Evolutionary conservation across 1,139 yeast species (phyloP).

Genomic region (Pichia sp.): DNA sequence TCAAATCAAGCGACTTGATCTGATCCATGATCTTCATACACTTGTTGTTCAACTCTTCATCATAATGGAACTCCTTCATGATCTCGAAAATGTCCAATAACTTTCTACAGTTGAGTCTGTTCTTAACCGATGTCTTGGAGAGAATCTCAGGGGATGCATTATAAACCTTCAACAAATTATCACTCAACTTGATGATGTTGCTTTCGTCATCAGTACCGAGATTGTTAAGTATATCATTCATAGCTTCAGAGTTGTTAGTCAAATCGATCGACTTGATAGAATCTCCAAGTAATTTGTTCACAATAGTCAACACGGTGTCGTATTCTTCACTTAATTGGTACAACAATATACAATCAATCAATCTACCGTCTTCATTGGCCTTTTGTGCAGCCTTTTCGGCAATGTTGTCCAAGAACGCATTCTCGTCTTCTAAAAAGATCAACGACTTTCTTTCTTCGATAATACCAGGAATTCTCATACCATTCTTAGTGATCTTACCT

Average conservation of each 20-base stretch:
- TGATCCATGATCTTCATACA: constrained; percentile 36
- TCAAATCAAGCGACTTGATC: constrained; percentile 58
- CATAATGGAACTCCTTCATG: constrained; percentile 48
- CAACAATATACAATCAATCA: constrained; percentile 79
- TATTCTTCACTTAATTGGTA: constrained; percentile 90
- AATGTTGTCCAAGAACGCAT: constrained; percentile 59
- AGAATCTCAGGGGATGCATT: constrained; percentile 50
- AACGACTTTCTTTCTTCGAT: constrained; percentile 78
- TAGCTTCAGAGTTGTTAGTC: constrained; percentile 46
- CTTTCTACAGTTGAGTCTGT: constrained; percentile 61
- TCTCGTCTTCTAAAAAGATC: constrained; percentile 54
- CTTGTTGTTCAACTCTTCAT: constrained; percentile 1
- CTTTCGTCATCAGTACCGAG: constrained; percentile 34
- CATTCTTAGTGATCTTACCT: constrained; percentile 78
- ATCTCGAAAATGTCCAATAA: constrained; percentile 68
- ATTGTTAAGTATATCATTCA: constrained; percentile 34
- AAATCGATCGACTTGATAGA: constrained; percentile 71
- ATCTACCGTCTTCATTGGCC: constrained; percentile 92
- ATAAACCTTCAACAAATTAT: constrained; percentile 54
- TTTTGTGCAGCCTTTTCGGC: constrained; percentile 82
- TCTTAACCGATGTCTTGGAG: constrained; percentile 42
- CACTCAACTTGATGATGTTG: constrained; percentile 55
- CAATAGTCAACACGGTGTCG: constrained; percentile 75
- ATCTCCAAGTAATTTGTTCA: constrained; percentile 80
- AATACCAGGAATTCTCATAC: constrained; percentile 78